These are phyloP conservation scores for Rhamnella rubrinervis DNA, from an alignment of 331 rosid species.

Conservation along the genomic window DNA sequence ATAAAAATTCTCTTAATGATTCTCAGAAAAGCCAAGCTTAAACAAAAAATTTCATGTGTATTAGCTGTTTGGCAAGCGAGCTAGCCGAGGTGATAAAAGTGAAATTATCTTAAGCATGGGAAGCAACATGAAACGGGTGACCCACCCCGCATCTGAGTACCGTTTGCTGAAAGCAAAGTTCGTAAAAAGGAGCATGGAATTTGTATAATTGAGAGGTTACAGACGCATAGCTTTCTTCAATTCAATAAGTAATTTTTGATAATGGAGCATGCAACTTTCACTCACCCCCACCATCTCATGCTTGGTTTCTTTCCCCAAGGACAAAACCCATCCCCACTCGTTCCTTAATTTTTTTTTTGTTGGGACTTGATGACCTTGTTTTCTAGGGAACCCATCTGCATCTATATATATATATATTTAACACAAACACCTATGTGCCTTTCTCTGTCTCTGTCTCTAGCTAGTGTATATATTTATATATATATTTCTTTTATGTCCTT, in stretches of 20 bases:
- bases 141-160: slow-evolving; percentile 38
- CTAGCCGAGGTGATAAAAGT: not conserved
- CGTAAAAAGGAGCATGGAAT: slow-evolving; percentile 16
- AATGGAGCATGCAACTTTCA: slow-evolving; percentile 16
- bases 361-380: slow-evolving; percentile 28
- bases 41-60: too few relatives aligned
- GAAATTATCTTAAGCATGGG: slow-evolving; percentile 14
- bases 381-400: slow-evolving; percentile 31
- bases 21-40: too few relatives aligned
- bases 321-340: slow-evolving; percentile 28
- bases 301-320: slow-evolving; percentile 41
- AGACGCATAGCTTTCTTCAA: slow-evolving; percentile 43
- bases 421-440: slow-evolving; percentile 30
- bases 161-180: slow-evolving; percentile 40
- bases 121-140: slow-evolving; percentile 33
- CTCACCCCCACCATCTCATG: slow-evolving; percentile 40
- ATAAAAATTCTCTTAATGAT: too few relatives aligned
- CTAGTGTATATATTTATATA: not conserved
- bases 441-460: not conserved
- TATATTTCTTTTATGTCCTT: not conserved
- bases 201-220: slow-evolving; percentile 18
- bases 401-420: too few relatives aligned
- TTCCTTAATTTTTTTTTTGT: slow-evolving; percentile 3
- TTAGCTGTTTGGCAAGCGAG: too few relatives aligned
- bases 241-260: slow-evolving; percentile 48